These are phyloP conservation scores for Picocystis sp. DNA, from an alignment of 163 green algal species.

Conservation along the genomic window DNA sequence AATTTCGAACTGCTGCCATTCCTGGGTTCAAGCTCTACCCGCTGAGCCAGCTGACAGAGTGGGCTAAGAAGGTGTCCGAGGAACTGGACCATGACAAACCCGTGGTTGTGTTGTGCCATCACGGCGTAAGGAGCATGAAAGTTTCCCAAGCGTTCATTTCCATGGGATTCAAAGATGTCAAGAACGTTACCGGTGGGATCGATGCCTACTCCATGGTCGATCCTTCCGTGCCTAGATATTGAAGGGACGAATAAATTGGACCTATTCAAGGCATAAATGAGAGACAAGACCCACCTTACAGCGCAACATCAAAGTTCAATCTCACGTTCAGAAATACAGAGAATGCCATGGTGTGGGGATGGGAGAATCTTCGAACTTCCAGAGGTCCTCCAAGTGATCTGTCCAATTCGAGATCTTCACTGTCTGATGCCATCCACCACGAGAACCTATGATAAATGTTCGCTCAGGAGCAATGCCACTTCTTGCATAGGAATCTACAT, in stretches of 20 bases:
- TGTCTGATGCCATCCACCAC: constrained; percentile 17
- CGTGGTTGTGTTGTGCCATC: constrained; percentile 64
- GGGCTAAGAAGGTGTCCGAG: constrained; percentile 15
- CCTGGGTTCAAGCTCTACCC: constrained; percentile 54
- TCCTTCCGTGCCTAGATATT: constrained; percentile 40
- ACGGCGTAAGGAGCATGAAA: constrained; percentile 57
- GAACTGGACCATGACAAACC: constrained; percentile 38
- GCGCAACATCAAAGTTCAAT: too few species aligned
- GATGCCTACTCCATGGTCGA: constrained; percentile 50
- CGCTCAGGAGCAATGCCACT: constrained; percentile 18
- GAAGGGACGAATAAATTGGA: not conserved
- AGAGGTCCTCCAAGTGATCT: constrained; percentile 18
- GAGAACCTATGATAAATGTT: constrained; percentile 22
- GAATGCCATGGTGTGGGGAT: constrained; percentile 17
- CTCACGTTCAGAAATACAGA: too few species aligned
- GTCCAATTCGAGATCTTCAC: constrained; percentile 26
- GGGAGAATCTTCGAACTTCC: constrained; percentile 16
- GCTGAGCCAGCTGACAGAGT: constrained; percentile 32
- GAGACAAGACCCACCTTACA: too few species aligned
- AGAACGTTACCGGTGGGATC: constrained; percentile 67
- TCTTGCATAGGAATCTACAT: constrained; percentile 20
- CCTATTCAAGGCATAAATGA: too few species aligned
- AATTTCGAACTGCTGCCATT: constrained; percentile 27
- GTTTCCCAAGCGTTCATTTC: constrained; percentile 27
- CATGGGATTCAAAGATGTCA: constrained; percentile 47